A percentile compares a stretch with the other conserved stretches of the same genome.
Evolutionary conservation across 306 rosid species (phyloP).

Genomic region (Fragaria iinumae): DNA sequence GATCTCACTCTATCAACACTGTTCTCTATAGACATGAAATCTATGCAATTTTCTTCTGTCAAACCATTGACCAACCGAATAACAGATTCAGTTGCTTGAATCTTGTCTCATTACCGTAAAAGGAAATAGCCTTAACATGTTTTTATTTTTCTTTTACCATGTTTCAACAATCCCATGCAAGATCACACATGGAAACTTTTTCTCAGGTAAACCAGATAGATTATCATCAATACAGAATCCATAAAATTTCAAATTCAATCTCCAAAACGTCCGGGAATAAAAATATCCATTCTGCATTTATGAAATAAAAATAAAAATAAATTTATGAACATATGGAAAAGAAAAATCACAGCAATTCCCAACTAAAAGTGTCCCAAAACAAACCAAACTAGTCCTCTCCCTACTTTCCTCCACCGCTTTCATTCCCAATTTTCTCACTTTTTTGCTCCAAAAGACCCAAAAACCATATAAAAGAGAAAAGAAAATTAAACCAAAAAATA

Average conservation of each 20-base stretch:
- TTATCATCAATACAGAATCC: constrained; percentile 1
- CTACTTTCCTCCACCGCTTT: not conserved
- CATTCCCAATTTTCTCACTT: not conserved
- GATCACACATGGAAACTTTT: not conserved
- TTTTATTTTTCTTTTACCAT: not conserved
- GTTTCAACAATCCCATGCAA: not conserved
- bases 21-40: not conserved
- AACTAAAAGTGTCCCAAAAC: not conserved
- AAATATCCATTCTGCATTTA: not conserved
- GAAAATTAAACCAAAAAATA: not conserved
- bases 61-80: not conserved
- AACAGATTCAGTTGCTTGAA: not conserved
- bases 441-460: not conserved
- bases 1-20: not conserved
- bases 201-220: not conserved
- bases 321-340: not conserved
- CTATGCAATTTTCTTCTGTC: not conserved
- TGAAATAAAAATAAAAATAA: not conserved
- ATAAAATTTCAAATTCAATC: not conserved
- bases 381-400: not conserved
- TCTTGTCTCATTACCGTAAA: not conserved
- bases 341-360: not conserved
- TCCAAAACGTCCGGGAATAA: not conserved
- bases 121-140: not conserved
- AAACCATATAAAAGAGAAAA: not conserved